Evolutionary conservation across 768 basidiomycete genomes (phyloP), one percentile per base, ranked within the genome.

Genomic region (Ephemerocybe angulata): DNA sequence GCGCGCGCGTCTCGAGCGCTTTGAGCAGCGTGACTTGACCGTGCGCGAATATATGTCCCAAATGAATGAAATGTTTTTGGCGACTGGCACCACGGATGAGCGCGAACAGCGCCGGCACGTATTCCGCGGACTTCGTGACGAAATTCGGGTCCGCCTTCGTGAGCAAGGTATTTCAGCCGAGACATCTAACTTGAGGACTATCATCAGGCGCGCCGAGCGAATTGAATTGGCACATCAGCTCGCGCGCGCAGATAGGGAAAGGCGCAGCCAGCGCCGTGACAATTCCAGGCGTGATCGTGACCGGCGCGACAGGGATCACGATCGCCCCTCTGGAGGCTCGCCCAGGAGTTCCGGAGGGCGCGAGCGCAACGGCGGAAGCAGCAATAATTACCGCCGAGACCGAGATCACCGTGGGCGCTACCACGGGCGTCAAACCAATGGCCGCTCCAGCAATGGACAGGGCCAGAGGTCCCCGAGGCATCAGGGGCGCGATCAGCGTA

Each of bases 31-130:
- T 13, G 54, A 62, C 3, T 62, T 61, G 3, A 64, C 60, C 0
- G 69, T 76, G 0, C 47, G 62, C 0, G 67, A 69, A 4, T 76
- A 65, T 52, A 56, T 68, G 5, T 66, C 67, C 49, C 65, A 69
- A 37, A 55, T 77, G 0, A 66, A 73, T 19, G 70, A 68, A 21
- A 40, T 75, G 0, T 69, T 62, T 56, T 65, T 64, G n/a, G 64
- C 72, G 55, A 67, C 75, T 17, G 74, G 74, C 0, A 50, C 63
- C 2, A 47, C 60, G 0, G 61, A 63, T 8, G 62, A 73, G 4
- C 47, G 62, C 0, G 69, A 74, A 3, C 50, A 63, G 17, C 68
- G 75, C 0, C 56, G 66, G 28, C 62, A 66, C 35, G 58, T 80
- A 0, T 79, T 72, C 73, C 59, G 65, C 13, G 72, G 76, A 0